Evolutionary conservation across 1,284 basidiomycete genomes (phyloP), one percentile per base, ranked within the genome.

Genomic region (Rhodotorula sp.): DNA sequence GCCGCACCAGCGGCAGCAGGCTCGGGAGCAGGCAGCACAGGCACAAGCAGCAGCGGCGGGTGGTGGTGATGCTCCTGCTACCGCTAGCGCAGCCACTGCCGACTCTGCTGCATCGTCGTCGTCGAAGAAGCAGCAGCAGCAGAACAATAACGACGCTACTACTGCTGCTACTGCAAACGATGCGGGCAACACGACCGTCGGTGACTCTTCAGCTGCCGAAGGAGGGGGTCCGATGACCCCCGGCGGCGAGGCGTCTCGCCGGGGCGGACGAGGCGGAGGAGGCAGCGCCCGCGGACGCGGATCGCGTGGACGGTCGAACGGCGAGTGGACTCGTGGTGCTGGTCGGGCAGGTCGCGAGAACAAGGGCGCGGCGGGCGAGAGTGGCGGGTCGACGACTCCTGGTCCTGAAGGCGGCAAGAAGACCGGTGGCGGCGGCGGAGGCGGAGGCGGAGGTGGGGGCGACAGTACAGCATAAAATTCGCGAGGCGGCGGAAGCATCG

Each of bases 281-380:
- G 54, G 71, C 2, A 51, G 63, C 6, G 54, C 64, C 43, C 49
- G 70, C 16, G 61, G 70, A 26, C 65, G 58, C 7, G 65, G 63
- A 10, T 39, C 65, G 49, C 26, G 43, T 3, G 47, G 65, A 6
- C 43, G 70, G 39, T 54, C 29, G 15, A 64, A 71, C 39, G 69
- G 69, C 15, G 65, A 68, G 3, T 71, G 70, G 59, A 61, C 60
- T 26, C 18, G 60, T 1, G 60, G 29, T 12, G 20, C 47, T 20
- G 48, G 47, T 2, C 29, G 47, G 18, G 46, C 43, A 18, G 54
- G 54, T 16, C 26, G 54, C 4, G 54, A 52, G 60, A 46, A 56
- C 18, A 65, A 31, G 59, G 29, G 48, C 23, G 49, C 23, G 21
- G 29, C 39, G 47, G 60, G 64, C 47, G 20, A 43, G 39, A 14